These are phyloP conservation scores for Aspergillus coremiiformis DNA, from an alignment of 495 filamentous ascomycete genomes.

Conservation along the genomic window DNA sequence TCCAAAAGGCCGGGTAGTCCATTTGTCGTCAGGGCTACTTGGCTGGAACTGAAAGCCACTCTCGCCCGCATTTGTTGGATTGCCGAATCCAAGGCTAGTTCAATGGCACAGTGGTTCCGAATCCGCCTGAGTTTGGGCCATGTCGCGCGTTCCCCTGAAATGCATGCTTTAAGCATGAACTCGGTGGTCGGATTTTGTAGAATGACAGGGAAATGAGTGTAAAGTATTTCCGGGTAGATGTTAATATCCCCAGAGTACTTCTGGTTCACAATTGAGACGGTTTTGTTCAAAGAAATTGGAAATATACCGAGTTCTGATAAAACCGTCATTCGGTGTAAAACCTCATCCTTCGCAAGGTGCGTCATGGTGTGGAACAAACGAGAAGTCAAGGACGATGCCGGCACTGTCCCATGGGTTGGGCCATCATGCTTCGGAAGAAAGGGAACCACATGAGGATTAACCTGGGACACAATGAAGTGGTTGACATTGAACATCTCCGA, in stretches of 20 bases:
- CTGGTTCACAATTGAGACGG: slow-evolving; percentile 73
- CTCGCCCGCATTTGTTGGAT: slow-evolving; percentile 67
- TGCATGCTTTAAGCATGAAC: slow-evolving; percentile 74
- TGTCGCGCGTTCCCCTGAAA: slow-evolving; percentile 75
- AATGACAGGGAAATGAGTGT: slow-evolving; percentile 66
- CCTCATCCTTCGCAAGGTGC: slow-evolving; percentile 71
- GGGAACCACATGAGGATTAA: slow-evolving; percentile 89
- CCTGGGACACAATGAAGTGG: slow-evolving; percentile 94
- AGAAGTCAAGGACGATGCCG: slow-evolving; percentile 32
- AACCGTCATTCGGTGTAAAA: slow-evolving; percentile 71
- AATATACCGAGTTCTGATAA: slow-evolving; percentile 78
- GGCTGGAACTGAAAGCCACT: slow-evolving; percentile 72
- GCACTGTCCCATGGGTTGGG: slow-evolving; percentile 27
- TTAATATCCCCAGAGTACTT: slow-evolving; percentile 95
- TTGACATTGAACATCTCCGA: slow-evolving; percentile 98
- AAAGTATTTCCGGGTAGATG: slow-evolving; percentile 74
- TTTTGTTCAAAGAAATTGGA: slow-evolving; percentile 71
- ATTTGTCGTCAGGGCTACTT: slow-evolving; percentile 47
- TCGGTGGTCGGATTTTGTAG: slow-evolving; percentile 80
- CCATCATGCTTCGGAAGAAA: slow-evolving; percentile 71
- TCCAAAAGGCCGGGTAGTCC: slow-evolving; percentile 14
- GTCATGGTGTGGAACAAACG: slow-evolving; percentile 63
- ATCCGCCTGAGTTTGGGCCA: slow-evolving; percentile 84
- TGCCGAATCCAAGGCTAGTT: slow-evolving; percentile 76
- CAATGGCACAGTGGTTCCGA: slow-evolving; percentile 75